These are phyloP conservation scores for Lenwebbia sp. DNA, from an alignment of 345 rosid species.

Conservation along the genomic window DNA sequence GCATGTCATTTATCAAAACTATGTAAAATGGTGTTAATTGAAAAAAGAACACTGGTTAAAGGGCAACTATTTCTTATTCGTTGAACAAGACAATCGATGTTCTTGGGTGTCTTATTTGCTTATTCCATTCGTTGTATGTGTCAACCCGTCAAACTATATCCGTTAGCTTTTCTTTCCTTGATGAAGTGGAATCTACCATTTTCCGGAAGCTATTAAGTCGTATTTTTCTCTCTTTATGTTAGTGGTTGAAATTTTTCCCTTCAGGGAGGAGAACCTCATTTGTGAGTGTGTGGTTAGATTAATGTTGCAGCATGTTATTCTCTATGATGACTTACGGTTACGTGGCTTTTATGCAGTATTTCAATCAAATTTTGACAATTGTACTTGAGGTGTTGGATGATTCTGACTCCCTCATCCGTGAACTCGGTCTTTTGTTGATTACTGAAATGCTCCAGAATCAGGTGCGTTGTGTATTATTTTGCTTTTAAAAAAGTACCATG, in stretches of 20 bases:
- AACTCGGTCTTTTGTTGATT: constrained; percentile 25
- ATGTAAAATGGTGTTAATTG: neutral
- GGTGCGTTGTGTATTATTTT: constrained; percentile 13
- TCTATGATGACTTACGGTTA: neutral
- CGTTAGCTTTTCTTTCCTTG: neutral
- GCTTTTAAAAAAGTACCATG: neutral
- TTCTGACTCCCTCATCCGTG: constrained; percentile 30
- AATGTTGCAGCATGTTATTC: neutral
- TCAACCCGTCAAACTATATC: neutral
- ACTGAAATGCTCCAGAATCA: constrained; percentile 35
- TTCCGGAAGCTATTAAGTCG: neutral
- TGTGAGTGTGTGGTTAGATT: neutral
- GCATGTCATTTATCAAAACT: neutral
- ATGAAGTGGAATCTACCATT: neutral
- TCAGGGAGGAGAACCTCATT: neutral
- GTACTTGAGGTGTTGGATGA: constrained; percentile 43
- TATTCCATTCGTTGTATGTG: neutral
- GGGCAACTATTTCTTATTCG: neutral
- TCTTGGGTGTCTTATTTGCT: neutral
- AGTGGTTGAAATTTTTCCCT: neutral
- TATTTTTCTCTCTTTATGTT: neutral
- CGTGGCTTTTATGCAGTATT: constrained; percentile 27
- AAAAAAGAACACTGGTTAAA: neutral
- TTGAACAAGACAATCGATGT: neutral
- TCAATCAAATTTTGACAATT: constrained; percentile 38